These are phyloP conservation scores for Talaromyces sp. DNA, from an alignment of 2,329 filamentous ascomycete genomes.

Conservation along the genomic window DNA sequence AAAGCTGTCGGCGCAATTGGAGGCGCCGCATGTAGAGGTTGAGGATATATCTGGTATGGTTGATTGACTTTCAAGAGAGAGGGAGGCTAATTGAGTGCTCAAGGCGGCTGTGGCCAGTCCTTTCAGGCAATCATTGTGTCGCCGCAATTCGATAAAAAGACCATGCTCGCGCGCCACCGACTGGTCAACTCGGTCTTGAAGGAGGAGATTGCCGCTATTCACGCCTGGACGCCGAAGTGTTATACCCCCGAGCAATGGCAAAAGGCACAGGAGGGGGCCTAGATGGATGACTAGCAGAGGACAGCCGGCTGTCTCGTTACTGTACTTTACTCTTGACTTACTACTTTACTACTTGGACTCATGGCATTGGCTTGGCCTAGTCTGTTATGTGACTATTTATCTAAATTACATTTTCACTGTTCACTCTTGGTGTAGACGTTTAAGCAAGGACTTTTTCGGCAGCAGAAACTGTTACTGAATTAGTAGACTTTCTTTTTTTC, in stretches of 20 bases:
- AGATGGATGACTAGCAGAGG: slow-evolving; percentile 3
- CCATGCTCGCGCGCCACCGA: slow-evolving; percentile 76
- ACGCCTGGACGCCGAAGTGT: slow-evolving; percentile 93
- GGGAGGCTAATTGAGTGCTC: slow-evolving; percentile 1
- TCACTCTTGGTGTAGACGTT: not conserved
- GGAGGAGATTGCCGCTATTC: slow-evolving; percentile 82
- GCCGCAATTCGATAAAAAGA: slow-evolving; percentile 64
- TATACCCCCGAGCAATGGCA: slow-evolving; percentile 88
- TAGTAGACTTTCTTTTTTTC: not conserved
- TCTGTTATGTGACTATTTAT: not conserved
- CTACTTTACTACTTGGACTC: not conserved
- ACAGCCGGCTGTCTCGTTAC: slow-evolving; percentile 6
- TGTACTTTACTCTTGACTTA: slow-evolving; percentile 5
- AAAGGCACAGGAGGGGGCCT: slow-evolving; percentile 50
- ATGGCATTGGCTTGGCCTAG: not conserved
- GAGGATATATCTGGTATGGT: slow-evolving; percentile 80
- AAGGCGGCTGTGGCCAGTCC: slow-evolving; percentile 66
- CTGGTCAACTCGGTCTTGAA: slow-evolving; percentile 80
- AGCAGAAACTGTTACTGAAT: slow-evolving; percentile 37
- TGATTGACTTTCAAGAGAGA: not conserved
- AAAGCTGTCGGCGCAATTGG: slow-evolving; percentile 65
- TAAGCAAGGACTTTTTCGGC: slow-evolving; percentile 47
- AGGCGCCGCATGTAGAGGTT: slow-evolving; percentile 76
- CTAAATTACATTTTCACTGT: not conserved
- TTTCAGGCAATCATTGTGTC: slow-evolving; percentile 68